Base-by-base conservation (phyloP, 148 eudicot genomes). In the Fagopyrum tataricum region DNA sequence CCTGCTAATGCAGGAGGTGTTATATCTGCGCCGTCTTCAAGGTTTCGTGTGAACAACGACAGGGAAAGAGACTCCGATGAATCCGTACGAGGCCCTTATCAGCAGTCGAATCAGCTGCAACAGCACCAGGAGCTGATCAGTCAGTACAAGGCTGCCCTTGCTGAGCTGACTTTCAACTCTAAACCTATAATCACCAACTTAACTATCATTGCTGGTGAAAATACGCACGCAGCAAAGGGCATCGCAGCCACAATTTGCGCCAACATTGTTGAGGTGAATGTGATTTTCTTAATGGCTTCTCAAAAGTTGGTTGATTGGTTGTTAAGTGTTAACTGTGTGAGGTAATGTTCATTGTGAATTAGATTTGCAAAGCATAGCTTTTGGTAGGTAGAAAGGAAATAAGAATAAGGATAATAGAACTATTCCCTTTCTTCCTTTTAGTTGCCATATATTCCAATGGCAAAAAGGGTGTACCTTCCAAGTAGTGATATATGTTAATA, bases 191-290 rank as follows among this genome's bases (percentile, higher is more conserved):
- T 96, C 67, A 96, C 97, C 1, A 96, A 92, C 72, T 82, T 96
- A 81, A 88, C 99, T 18, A 96, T 96, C 21, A 96, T 96, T 13
- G 99, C 99, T 0, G 97, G 99, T 2, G 97, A 92, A 82, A 90
- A 84, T 80, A 53, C 83, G 81, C 96, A 83, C 48, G 99, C 94
- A 14, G 99, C 99, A 4, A 90, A 88, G 82, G 88, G 94, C 4
- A 85, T 92, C 48, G 94, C 91, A 1, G 77, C 83, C 14, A 81
- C 88, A 41, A 77, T 96, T 80, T 90, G 97, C 81, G 26, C 84
- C 44, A 85, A 96, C 75, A 92, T 90, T 77, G 71, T 96, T 43
- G 99, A 96, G 99, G 99, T 96, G 99, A 84, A 77, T 73, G 53
- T 71, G 75, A 74, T 58, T 58, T 78, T 64, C 4, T 13, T 76